Evolutionary conservation across 495 filamentous ascomycete species (phyloP), one percentile per base, ranked within the genome.

Genomic region (Chaetomium fimeti): DNA sequence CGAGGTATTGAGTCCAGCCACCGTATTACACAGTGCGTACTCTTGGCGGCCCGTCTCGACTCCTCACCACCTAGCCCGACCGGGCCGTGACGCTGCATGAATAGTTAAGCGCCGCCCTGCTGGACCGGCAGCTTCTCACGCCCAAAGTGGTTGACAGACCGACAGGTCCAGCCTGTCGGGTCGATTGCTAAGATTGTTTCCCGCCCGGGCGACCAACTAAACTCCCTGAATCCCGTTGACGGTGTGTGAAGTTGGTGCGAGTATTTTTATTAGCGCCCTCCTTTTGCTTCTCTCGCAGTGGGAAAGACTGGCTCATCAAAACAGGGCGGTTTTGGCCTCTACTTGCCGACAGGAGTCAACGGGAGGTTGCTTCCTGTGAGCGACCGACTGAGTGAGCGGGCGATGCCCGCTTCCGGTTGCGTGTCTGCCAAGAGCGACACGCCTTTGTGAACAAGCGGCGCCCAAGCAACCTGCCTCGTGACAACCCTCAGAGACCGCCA

Each of bases 11-110:
- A 54, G 16, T 47, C 43, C 43, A n/a, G 48, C 45, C 6, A 49
- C 45, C 20, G 36, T 42, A 57, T 22, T 24, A 27, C 55, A 57
- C 55, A 57, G 55, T 57, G 55, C 38, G 20, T 18, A 8, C 13
- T 55, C n/a, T 56, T 38, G 3, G n/a, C 49, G 40, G 15, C 40
- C 40, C 40, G 15, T 18, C 24, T 28, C 18, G 24, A n/a, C 43
- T 22, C 49, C 51, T 28, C 5, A 16, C 49, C 24, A 16, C 22
- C 25, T 53, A 36, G 8, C 32, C 32, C 12, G 32, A 36, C 32
- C 32, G 32, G 32, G 32, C 32, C 32, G 32, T 36, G 32, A 36
- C 32, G 40, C 40, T 43, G 13, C 40, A 43, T 13, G 18, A 54
- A 29, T n/a, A 2, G 43, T 47, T 47, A 47, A 47, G 43, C 43